Evolutionary conservation across 495 filamentous ascomycete species (phyloP).

Genomic region (Parmelia sp.): DNA sequence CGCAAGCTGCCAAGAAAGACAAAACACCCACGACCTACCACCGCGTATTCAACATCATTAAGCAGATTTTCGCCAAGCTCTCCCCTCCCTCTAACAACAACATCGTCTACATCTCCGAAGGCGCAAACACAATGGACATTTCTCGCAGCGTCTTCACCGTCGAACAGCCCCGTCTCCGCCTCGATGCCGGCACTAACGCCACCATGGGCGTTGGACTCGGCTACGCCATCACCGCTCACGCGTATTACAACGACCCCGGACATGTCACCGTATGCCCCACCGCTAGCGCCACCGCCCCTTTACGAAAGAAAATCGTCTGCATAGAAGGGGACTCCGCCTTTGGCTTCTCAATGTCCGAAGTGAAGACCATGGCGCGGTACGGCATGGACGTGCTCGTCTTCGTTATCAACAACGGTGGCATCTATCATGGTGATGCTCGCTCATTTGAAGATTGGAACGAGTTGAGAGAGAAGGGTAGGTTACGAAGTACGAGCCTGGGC

Average conservation of each 20-base stretch:
- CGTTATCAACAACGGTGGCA: conserved; percentile 59
- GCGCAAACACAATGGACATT: conserved; percentile 65
- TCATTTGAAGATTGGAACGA: too few relatives aligned
- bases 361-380: conserved; percentile 62
- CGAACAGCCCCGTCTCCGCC: conserved; percentile 52
- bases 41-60: conserved; percentile 50
- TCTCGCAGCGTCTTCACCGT: conserved; percentile 55
- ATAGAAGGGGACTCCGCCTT: conserved; percentile 63
- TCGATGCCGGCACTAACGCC: conserved; percentile 60
- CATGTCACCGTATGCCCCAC: too few relatives aligned
- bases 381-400: conserved; percentile 56
- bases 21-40: conserved; percentile 48
- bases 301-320: conserved; percentile 52
- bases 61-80: too few relatives aligned
- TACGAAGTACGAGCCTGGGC: conserved; percentile 51
- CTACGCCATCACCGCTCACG: conserved; percentile 57
- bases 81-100: conserved; percentile 38
- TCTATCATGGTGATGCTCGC: conserved; percentile 58
- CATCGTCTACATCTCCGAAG: conserved; percentile 59
- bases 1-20: conserved; percentile 31
- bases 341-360: conserved; percentile 58
- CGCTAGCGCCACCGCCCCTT: too few relatives aligned
- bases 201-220: conserved; percentile 65
- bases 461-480: conserved; percentile 37
- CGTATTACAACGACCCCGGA: conserved; percentile 49